Evolutionary conservation across 1,284 basidiomycete genomes (phyloP).

Genomic region (Exsudoporus floridanus): DNA sequence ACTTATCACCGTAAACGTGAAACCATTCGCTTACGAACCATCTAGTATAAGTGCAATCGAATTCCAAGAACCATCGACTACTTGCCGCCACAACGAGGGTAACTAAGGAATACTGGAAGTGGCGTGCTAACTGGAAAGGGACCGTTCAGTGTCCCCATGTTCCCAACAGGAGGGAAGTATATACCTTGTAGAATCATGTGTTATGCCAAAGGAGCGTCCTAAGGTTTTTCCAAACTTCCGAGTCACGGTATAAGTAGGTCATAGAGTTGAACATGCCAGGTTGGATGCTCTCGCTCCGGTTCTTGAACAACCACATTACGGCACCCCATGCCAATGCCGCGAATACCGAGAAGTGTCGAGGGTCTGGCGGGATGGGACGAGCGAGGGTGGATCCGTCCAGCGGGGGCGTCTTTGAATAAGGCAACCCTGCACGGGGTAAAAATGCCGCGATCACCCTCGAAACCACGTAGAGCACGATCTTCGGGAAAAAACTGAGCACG

Average conservation of each 20-base stretch:
- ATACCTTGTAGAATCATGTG: constrained; percentile 41
- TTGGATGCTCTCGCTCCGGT: constrained; percentile 85
- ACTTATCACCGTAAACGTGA: neutral
- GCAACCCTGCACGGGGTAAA: constrained; percentile 67
- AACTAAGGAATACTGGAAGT: constrained; percentile 14
- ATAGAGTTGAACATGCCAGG: constrained; percentile 91
- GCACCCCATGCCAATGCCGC: constrained; percentile 91
- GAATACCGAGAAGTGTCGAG: constrained; percentile 82
- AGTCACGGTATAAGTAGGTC: constrained; percentile 75
- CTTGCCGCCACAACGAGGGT: constrained; percentile 27
- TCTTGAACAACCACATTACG: constrained; percentile 96
- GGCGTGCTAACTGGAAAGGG: constrained; percentile 4
- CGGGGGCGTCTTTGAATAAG: constrained; percentile 42
- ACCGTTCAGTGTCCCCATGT: neutral
- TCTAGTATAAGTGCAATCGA: constrained; percentile 62
- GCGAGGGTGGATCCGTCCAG: constrained; percentile 43
- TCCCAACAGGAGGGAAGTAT: neutral
- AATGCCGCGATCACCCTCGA: constrained; percentile 87
- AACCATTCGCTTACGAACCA: constrained; percentile 12
- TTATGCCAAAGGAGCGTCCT: constrained; percentile 75
- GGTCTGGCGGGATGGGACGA: constrained; percentile 78
- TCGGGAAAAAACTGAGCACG: constrained; percentile 4
- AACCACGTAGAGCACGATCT: constrained; percentile 97
- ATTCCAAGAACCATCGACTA: constrained; percentile 40
- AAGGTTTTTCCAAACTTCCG: constrained; percentile 65